Evolutionary conservation across 352 stramenopile genomes (phyloP).

Genomic region (Plasmopara muralis): DNA sequence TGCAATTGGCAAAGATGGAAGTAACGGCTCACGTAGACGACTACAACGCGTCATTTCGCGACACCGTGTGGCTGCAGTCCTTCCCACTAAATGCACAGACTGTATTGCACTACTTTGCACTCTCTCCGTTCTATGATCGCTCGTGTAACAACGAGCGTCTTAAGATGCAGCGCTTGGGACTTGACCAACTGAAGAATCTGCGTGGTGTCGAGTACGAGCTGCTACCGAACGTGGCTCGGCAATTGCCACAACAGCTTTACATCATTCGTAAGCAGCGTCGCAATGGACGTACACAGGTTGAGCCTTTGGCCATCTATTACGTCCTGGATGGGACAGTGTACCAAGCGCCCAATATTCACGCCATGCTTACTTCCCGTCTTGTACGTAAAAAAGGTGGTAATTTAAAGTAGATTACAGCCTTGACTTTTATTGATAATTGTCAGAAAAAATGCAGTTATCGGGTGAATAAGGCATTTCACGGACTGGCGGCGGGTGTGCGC

Average conservation of each 20-base stretch:
- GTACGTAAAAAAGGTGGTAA: conserved; percentile 25
- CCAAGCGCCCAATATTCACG: conserved; percentile 83
- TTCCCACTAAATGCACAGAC: conserved; percentile 81
- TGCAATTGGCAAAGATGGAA: conserved; percentile 42
- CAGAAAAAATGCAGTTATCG: conserved; percentile 86
- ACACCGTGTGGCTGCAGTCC: conserved; percentile 84
- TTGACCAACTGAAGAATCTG: conserved; percentile 86
- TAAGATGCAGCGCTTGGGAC: conserved; percentile 83
- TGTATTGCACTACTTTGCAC: conserved; percentile 82
- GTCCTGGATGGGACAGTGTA: conserved; percentile 84
- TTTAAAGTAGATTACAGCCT: neutral
- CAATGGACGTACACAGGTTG: conserved; percentile 63
- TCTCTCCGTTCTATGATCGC: conserved; percentile 85
- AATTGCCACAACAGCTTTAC: conserved; percentile 82
- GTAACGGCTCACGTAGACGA: conserved; percentile 67
- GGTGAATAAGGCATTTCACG: conserved; percentile 79
- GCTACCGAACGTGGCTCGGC: conserved; percentile 74
- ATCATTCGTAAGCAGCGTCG: conserved; percentile 84
- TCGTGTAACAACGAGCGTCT: conserved; percentile 88
- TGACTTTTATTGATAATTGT: neutral
- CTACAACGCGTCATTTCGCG: conserved; percentile 83
- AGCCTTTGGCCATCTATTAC: conserved; percentile 84
- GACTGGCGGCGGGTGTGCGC: conserved; percentile 61
- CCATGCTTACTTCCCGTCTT: conserved; percentile 80
- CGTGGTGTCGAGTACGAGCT: conserved; percentile 86